Evolutionary conservation across 2,329 filamentous ascomycete genomes (phyloP), one percentile per base, ranked within the genome.

Genomic region (Erysiphe pulchra): DNA sequence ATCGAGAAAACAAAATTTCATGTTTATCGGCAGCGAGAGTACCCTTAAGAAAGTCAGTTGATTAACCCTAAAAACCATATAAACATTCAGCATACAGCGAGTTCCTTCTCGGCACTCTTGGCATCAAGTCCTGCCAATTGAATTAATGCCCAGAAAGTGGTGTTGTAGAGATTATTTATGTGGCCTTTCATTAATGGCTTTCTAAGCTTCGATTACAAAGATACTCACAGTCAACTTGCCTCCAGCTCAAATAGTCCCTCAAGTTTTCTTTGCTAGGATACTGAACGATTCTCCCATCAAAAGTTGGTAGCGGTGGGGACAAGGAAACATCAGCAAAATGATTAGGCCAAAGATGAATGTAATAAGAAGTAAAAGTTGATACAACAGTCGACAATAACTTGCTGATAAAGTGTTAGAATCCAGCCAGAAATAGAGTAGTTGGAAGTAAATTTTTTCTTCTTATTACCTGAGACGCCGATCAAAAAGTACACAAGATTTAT

Each of bases 81-180:
- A 40, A 34, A 32, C 30, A 32, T 10, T 28, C 38, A n/a, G 54
- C 65, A 52, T 59, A 81, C 80, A 54, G 81, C 77, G 40, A 98
- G 69, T 48, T 73, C 71, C 56, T 79, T 71, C 59, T 95, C 87
- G 0, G 90, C 90, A 48, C 83, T 79, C 44, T 76, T 78, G 30
- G 75, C 71, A 45, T 72, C 76, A 65, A 90, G 70, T 0, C 78
- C 80, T 2, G 82, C 86, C 42, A 74, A 65, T 51, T 83, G 74
- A 18, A 95, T 79, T 55, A 98, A 66, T 0, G 78, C 68, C 90
- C 90, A 98, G 60, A 95, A 95, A 0, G 84, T 83, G 0, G 90
- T 98, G 59, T 98, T 98, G 62, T 94, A 98, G 4, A 98, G 71
- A 56, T 98, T 98, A 61, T 98, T 98, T 55, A 98, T 92, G 59